Conservation (phyloP, 2,329 filamentous ascomycete genomes). For the Penicillium nordicum region DNA sequence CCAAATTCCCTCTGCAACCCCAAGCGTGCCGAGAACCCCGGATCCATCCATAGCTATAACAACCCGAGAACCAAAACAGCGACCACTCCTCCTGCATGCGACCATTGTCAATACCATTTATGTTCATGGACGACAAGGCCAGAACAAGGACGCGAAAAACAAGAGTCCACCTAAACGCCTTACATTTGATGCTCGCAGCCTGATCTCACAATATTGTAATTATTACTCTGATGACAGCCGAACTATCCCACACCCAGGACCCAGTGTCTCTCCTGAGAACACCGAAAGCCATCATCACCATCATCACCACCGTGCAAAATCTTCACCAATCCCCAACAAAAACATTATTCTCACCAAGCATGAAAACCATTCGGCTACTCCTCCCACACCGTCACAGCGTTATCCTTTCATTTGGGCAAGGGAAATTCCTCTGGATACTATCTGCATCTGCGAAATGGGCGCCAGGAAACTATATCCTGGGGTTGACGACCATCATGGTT, state of each 20-base stretch:
- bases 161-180: slow-evolving; percentile 32
- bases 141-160: slow-evolving; percentile 7
- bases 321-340: not conserved
- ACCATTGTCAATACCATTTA: slow-evolving; percentile 87
- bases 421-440: slow-evolving; percentile 61
- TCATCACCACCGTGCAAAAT: not conserved
- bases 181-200: slow-evolving; percentile 45
- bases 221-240: slow-evolving; percentile 32
- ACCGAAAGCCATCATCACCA: not conserved
- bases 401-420: slow-evolving; percentile 65
- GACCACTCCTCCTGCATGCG: slow-evolving; percentile 73
- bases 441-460: slow-evolving; percentile 85
- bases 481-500: slow-evolving; percentile 27
- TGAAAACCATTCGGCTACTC: not conserved
- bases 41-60: slow-evolving; percentile 12
- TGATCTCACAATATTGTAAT: slow-evolving; percentile 34
- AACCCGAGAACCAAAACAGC: slow-evolving; percentile 20
- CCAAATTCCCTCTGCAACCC: not conserved
- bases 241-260: slow-evolving; percentile 13
- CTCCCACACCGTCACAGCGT: not conserved
- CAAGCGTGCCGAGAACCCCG: not conserved
- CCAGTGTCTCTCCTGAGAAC: not conserved
- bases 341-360: not conserved
- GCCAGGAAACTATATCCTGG: slow-evolving; percentile 61
- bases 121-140: slow-evolving; percentile 33